These are phyloP conservation scores for Uncinocarpus reesii DNA, from an alignment of 2,329 filamentous ascomycete species.

Conservation along the genomic window DNA sequence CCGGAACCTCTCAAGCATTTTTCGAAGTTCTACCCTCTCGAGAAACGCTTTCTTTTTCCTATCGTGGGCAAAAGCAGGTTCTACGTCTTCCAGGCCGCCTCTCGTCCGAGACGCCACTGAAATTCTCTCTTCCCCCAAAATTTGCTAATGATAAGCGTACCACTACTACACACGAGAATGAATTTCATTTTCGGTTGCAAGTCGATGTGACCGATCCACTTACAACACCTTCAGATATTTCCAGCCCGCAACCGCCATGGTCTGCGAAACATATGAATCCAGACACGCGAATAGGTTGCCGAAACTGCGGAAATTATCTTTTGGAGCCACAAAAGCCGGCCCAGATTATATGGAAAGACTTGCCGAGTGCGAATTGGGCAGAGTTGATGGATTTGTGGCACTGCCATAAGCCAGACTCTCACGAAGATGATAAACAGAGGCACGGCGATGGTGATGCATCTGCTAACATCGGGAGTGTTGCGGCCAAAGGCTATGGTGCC, in stretches of 20 bases:
- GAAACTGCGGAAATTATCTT: conserved; percentile 29
- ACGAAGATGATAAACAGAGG: conserved; percentile 27
- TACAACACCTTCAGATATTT: conserved; percentile 6
- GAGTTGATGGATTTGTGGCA: conserved; percentile 99
- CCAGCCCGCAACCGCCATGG: conserved; percentile 31
- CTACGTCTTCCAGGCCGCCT: conserved; percentile 41
- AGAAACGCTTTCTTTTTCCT: conserved; percentile 27
- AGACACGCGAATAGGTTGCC: conserved; percentile 30
- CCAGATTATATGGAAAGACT: conserved; percentile 64
- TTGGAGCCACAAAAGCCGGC: conserved; percentile 10
- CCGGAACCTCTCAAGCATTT: conserved; percentile 14
- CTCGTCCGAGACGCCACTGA: conserved; percentile 22
- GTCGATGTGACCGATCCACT: conserved; percentile 33
- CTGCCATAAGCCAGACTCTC: conserved; percentile 73
- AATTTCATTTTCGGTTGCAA: conserved; percentile 46
- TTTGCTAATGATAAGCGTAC: neutral
- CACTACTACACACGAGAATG: conserved; percentile 17
- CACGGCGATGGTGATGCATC: neutral
- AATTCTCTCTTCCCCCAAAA: conserved; percentile 17
- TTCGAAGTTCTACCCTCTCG: conserved; percentile 28
- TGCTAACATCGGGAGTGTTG: conserved; percentile 38
- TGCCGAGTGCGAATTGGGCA: conserved; percentile 95
- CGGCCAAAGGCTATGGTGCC: conserved; percentile 69
- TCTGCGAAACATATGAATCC: conserved; percentile 31
- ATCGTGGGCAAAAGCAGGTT: conserved; percentile 25